Conservation (phyloP, 306 rosid genomes). For the Calophaca sinica region DNA sequence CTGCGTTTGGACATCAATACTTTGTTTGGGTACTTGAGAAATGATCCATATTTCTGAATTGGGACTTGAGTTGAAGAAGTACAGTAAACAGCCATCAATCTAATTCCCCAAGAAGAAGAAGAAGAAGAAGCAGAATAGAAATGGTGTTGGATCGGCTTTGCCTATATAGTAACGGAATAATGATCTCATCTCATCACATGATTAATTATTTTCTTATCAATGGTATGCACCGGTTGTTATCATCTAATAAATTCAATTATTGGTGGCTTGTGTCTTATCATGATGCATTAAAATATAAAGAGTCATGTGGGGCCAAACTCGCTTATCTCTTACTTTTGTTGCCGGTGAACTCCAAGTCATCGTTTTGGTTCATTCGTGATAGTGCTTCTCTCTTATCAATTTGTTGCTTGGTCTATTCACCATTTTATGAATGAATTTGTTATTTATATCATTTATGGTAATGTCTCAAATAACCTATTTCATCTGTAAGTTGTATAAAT, state of each 20-base stretch:
- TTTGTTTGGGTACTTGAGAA: slow-evolving; percentile 50
- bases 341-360: slow-evolving; percentile 50
- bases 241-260: slow-evolving; percentile 54
- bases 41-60: slow-evolving; percentile 51
- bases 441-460: background rate
- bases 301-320: slow-evolving; percentile 48
- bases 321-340: slow-evolving; percentile 58
- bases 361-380: slow-evolving; percentile 19
- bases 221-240: slow-evolving; percentile 7
- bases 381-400: slow-evolving; percentile 39
- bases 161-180: slow-evolving; percentile 41
- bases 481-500: no score
- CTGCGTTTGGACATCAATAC: slow-evolving; percentile 52
- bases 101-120: slow-evolving; percentile 27
- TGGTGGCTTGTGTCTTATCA: slow-evolving; percentile 57
- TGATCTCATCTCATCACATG: slow-evolving; percentile 10
- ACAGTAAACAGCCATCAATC: slow-evolving; percentile 65
- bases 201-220: background rate
- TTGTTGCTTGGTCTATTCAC: slow-evolving; percentile 53
- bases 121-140: slow-evolving; percentile 26
- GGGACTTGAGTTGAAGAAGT: slow-evolving; percentile 48
- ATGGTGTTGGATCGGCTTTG: slow-evolving; percentile 32
- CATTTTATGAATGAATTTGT: slow-evolving; percentile 18
- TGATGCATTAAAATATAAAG: slow-evolving; percentile 40
- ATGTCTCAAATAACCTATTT: background rate